These are phyloP conservation scores for Phytophthora syringae DNA, from an alignment of 352 stramenopile species.

Conservation along the genomic window DNA sequence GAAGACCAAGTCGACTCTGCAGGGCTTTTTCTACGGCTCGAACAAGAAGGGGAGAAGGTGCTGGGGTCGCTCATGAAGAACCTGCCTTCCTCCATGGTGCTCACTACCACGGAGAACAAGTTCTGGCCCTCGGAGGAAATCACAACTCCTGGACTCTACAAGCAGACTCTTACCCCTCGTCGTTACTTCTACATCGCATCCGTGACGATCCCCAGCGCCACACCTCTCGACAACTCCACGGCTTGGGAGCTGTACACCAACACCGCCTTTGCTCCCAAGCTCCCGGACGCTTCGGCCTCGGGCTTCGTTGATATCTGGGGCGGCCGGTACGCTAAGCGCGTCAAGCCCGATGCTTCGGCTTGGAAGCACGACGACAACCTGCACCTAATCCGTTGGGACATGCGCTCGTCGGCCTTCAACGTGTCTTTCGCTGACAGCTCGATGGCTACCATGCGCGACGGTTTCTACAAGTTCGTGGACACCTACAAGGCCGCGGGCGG, in stretches of 20 bases:
- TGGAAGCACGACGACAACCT: slow-evolving; percentile 12
- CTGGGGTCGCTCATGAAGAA: slow-evolving; percentile 25
- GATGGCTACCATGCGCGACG: slow-evolving; percentile 20
- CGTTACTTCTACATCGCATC: slow-evolving; percentile 36
- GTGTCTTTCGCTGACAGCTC: slow-evolving; percentile 25
- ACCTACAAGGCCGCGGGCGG: slow-evolving; percentile 29
- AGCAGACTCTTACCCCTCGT: slow-evolving; percentile 18
- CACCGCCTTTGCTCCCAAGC: slow-evolving; percentile 24
- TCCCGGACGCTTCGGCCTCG: slow-evolving; percentile 17
- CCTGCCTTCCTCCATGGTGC: slow-evolving; percentile 24
- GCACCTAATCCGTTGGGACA: slow-evolving; percentile 29
- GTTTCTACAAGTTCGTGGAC: slow-evolving; percentile 16
- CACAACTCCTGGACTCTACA: slow-evolving; percentile 20
- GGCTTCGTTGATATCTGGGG: slow-evolving; percentile 33
- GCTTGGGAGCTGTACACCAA: slow-evolving; percentile 22
- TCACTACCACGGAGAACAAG: slow-evolving; percentile 20
- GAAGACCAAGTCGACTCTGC: slow-evolving; percentile 4
- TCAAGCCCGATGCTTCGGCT: slow-evolving; percentile 19
- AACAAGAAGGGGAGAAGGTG: slow-evolving; percentile 6
- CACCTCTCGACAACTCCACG: slow-evolving; percentile 24
- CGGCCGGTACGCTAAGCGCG: slow-evolving; percentile 19
- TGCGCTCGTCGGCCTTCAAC: slow-evolving; percentile 24
- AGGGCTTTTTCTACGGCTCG: slow-evolving; percentile 28
- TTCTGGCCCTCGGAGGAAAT: slow-evolving; percentile 26
- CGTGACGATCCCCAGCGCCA: slow-evolving; percentile 23